Base-by-base conservation (phyloP, 1,284 basidiomycete species). In the Puccinia coronata region DNA sequence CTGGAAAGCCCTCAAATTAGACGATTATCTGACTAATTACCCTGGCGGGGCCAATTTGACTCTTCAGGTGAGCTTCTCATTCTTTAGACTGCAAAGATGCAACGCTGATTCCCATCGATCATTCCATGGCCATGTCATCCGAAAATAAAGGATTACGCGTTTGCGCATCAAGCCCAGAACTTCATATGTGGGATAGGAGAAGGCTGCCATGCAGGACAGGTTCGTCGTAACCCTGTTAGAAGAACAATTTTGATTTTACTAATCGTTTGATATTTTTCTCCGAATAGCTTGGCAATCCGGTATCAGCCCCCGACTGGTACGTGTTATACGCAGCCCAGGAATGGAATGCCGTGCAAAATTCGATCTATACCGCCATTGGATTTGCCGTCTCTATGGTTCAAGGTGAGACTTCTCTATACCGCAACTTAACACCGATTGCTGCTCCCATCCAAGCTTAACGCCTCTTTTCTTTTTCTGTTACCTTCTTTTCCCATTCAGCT, bases 361-460 rank as follows among this genome's bases (percentile, higher is more conserved):
- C 79, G 4, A 73, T 80, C 28, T 80, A 80, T 43, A 80, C 79
- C 31, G 55, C 79, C 28, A 80, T 80, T 36, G 79, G 79, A 16
- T 80, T 80, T 28, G 79, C 79, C n/a, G 79, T 80, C 16, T 80
- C 79, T 5, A 80, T 80, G 79, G 79, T 80, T n/a, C 79, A 80
- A 73, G 79, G 79, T 80, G 16, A 53, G 61, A 47, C 43, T 53
- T 65, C 65, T 16, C 31, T 23, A 11, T 28, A 73, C 28, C 18
- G 16, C 72, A 59, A 20, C 18, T 47, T 31, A 47, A 70, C 25
- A 9, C 11, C 9, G 1, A 20, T 39, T 47, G 20, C 8, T n/a
- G n/a, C 69, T n/a, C 53, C 2, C 1, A 53, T 23, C 14, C 9
- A 18, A 47, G 28, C 28, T 71, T 25, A 71, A 51, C 12, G 8